A percentile compares a stretch with the other conserved stretches of the same genome.
Evolutionary conservation across 768 basidiomycete genomes (phyloP).

Genomic region (Suillus alpinus): DNA sequence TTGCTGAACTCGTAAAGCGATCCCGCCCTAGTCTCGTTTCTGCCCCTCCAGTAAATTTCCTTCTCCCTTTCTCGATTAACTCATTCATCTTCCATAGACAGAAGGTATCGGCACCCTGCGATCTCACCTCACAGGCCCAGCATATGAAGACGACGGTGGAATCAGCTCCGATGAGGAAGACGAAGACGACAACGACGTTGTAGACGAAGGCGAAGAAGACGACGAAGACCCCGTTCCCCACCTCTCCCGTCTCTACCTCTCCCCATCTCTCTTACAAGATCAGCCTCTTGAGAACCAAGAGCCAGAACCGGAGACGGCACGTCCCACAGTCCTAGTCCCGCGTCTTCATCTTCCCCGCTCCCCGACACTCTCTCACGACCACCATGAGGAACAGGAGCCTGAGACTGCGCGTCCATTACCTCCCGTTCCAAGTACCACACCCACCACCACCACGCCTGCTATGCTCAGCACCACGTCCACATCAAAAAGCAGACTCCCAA

Average conservation of each 20-base stretch:
- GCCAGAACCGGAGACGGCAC: conserved; percentile 17
- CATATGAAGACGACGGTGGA: conserved; percentile 76
- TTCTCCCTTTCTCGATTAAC: conserved; percentile 1
- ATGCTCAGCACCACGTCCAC: conserved; percentile 10
- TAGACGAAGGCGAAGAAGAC: conserved; percentile 31
- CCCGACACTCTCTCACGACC: neutral
- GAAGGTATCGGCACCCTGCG: conserved; percentile 84
- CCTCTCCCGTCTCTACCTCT: conserved; percentile 22
- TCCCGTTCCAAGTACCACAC: conserved; percentile 18
- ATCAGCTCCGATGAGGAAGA: conserved; percentile 55
- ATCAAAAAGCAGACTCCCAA: conserved; percentile 28
- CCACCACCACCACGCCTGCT: conserved; percentile 25
- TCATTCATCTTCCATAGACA: conserved; percentile 45
- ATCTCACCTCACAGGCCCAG: conserved; percentile 51
- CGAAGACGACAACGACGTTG: conserved; percentile 34
- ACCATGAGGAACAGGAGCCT: conserved; percentile 16
- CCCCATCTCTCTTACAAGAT: conserved; percentile 20
- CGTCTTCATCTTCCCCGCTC: neutral
- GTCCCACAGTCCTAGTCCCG: neutral
- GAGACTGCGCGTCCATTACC: conserved; percentile 16
- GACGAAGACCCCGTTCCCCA: conserved; percentile 26
- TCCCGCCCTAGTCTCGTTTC: conserved; percentile 68
- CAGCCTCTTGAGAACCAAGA: conserved; percentile 9
- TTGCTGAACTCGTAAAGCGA: conserved; percentile 58
- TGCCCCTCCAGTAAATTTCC: conserved; percentile 61